A percentile compares a stretch with the other conserved stretches of the same genome.
These are phyloP conservation scores for Saprolegnia diclina DNA, from an alignment of 352 stramenopile genomes.

Conservation along the genomic window DNA sequence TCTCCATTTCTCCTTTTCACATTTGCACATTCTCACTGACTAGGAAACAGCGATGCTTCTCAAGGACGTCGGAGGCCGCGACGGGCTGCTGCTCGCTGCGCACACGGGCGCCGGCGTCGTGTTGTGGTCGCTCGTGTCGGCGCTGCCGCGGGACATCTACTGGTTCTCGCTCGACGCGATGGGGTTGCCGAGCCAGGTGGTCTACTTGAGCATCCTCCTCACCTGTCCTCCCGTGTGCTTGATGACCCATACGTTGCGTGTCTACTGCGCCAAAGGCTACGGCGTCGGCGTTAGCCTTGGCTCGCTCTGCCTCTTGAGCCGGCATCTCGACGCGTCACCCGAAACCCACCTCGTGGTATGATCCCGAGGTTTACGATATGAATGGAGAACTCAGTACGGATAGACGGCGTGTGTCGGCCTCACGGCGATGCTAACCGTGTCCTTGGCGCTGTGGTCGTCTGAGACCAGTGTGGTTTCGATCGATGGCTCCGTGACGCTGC, in stretches of 20 bases:
- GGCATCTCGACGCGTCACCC: background rate
- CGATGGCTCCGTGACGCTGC: slow-evolving; percentile 5
- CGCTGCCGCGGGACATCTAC: slow-evolving; percentile 19
- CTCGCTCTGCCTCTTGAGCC: slow-evolving; percentile 3
- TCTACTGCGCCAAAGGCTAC: slow-evolving; percentile 7
- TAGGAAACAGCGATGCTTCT: background rate
- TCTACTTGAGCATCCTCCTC: slow-evolving; percentile 7
- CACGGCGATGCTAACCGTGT: background rate
- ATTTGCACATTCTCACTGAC: too few relatives aligned
- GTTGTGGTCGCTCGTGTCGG: slow-evolving; percentile 9
- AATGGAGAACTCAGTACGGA: background rate
- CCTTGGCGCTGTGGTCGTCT: slow-evolving; percentile 4
- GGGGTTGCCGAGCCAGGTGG: slow-evolving; percentile 7
- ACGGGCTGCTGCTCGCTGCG: background rate
- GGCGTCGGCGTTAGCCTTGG: background rate
- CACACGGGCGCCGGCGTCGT: slow-evolving; percentile 1
- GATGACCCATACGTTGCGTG: background rate
- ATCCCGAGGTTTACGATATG: background rate
- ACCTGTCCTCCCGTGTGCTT: background rate
- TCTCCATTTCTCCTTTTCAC: too few relatives aligned
- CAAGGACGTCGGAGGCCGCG: background rate
- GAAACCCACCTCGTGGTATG: slow-evolving; percentile 12
- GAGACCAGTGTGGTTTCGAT: background rate
- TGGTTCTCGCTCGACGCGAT: slow-evolving; percentile 24
- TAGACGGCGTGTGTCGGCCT: slow-evolving; percentile 1